Base-by-base conservation (phyloP, 2,329 filamentous ascomycete genomes). In the Chrysoporthe puriensis region DNA sequence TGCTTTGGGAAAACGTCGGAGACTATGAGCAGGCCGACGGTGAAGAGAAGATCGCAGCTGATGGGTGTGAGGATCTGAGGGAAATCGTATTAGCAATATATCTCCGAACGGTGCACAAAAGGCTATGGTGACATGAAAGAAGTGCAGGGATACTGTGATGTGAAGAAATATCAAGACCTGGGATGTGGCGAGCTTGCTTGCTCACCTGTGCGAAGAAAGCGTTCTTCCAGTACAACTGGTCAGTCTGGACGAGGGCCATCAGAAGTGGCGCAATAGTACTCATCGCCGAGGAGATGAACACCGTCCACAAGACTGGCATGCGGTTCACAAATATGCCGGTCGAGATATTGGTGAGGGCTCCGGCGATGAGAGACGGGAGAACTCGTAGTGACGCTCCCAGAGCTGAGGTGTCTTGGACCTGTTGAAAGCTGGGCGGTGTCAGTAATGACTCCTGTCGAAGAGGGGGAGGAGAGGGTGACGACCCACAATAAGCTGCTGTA, bases 1-100 rank as follows among this genome's bases (percentile, higher is more conserved):
- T 85, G 76, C n/a, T 82, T 78, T 0, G 85, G 83, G 69, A 89
- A 89, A 2, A 79, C 81, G 16, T 85, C 82, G 0, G 82, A 81
- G 8, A 89, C 82, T 3, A 88, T 76, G 26, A 89, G 79, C 32
- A 85, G 77, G 0, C 82, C 84, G 2, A 89, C 81, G 0, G 85
- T 88, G 73, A 87, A 88, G 7, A 89, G 77, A 0, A 86, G 79
- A 59, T 85, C 82, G 21, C 70, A 75, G 11, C 77, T 79, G 4
- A 85, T 72, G 0, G 83, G 83, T 18, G 76, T 73, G 21, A 85
- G 74, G 0, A 82, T 74, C 74, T 68, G 66, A 6, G 34, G n/a
- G n/a, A 6, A 36, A n/a, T 6, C 26, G 40, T 34, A 32, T 61
- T 7, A 32, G 5, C 46, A 18, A 63, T 61, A 14, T 71, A 68